These are phyloP conservation scores for Avena insularis DNA, from an alignment of 176 grass and related monocot genomes.

Conservation along the genomic window DNA sequence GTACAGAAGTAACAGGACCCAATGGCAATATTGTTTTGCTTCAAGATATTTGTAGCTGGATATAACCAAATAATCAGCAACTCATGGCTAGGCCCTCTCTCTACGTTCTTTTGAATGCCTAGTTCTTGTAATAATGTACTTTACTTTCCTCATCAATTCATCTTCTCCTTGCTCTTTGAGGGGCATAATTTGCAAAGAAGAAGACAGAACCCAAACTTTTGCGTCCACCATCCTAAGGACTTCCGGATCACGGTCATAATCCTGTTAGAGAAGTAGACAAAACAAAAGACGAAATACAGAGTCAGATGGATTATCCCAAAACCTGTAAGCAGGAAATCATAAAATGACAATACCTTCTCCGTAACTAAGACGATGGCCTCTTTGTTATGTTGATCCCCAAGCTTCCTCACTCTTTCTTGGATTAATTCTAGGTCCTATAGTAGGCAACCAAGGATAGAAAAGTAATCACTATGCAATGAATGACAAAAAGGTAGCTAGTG, in stretches of 20 bases:
- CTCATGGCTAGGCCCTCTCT: neutral
- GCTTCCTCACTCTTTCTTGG: conserved; percentile 33
- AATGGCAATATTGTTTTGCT: conserved; percentile 22
- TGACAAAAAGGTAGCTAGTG: neutral
- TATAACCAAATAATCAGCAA: conserved; percentile 14
- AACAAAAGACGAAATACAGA: conserved; percentile 17
- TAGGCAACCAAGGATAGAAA: conserved; percentile 17
- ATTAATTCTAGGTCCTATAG: conserved; percentile 58
- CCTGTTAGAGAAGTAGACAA: conserved; percentile 43
- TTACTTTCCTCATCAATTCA: conserved; percentile 49
- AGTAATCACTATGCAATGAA: conserved; percentile 20
- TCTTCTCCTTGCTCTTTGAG: conserved; percentile 31
- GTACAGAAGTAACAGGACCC: neutral
- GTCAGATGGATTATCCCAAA: neutral
- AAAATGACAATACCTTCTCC: conserved; percentile 61
- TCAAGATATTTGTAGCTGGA: conserved; percentile 2
- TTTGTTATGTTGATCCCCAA: conserved; percentile 37
- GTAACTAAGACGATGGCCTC: conserved; percentile 56
- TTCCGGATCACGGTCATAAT: conserved; percentile 75
- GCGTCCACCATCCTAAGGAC: conserved; percentile 42
- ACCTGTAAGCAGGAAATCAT: neutral
- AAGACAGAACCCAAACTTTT: conserved; percentile 63
- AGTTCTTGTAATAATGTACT: conserved; percentile 34
- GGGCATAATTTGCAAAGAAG: conserved; percentile 63
- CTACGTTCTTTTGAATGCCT: neutral